Conservation (phyloP, 73 alveolate species). For the Paramecium bursaria region DNA sequence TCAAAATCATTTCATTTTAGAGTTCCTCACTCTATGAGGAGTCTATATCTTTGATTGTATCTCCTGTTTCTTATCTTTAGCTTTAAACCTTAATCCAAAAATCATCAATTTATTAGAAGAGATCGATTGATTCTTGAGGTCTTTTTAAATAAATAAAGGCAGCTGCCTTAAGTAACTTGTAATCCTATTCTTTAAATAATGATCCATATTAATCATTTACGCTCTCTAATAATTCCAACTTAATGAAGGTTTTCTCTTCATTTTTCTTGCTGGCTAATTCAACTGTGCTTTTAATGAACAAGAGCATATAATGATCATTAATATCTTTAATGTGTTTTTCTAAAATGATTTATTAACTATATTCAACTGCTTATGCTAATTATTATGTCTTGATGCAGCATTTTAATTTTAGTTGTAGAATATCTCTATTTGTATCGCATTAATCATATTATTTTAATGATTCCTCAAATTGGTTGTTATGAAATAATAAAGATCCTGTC, state of each 20-base stretch:
- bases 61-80: not conserved
- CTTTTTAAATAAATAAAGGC: not conserved
- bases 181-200: not conserved
- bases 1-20: conserved; percentile 38
- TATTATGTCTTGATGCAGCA: conserved; percentile 23
- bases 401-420: conserved; percentile 18
- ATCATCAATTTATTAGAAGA: not conserved
- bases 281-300: not conserved
- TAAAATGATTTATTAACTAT: not conserved
- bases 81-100: not conserved
- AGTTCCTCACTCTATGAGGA: conserved; percentile 40
- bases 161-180: not conserved
- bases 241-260: not conserved
- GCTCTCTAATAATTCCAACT: not conserved
- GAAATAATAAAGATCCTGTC: conserved; percentile 51
- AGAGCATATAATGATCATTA: not conserved
- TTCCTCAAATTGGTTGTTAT: conserved; percentile 53
- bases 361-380: conserved; percentile 3
- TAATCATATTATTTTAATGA: conserved; percentile 20
- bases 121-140: not conserved
- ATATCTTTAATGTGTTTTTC: not conserved
- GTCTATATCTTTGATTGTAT: conserved; percentile 17
- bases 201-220: not conserved
- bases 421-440: not conserved
- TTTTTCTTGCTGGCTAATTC: not conserved